Percentiles rank a stretch among this genome's conserved stretches.
These are phyloP conservation scores for Funneliformis mosseae DNA, from an alignment of 192 early-diverging fungal species.

Conservation along the genomic window DNA sequence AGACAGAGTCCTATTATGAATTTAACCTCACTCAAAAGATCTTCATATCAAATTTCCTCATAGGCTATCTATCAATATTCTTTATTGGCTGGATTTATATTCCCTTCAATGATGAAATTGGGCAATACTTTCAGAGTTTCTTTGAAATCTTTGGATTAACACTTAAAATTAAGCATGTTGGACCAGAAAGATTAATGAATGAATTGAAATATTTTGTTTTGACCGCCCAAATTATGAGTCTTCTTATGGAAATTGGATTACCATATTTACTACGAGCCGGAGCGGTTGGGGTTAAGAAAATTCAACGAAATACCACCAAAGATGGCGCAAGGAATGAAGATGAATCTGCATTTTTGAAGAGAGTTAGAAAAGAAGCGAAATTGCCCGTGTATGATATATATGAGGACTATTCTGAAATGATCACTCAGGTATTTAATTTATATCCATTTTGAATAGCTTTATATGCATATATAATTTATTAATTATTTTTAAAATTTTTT, in stretches of 20 bases:
- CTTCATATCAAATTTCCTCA: constrained; percentile 84
- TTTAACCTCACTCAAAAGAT: constrained; percentile 78
- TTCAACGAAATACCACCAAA: constrained; percentile 5
- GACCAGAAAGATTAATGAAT: constrained; percentile 56
- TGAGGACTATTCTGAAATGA: constrained; percentile 91
- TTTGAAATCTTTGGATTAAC: constrained; percentile 35
- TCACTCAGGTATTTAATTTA: constrained; percentile 65
- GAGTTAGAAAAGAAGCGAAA: constrained; percentile 58
- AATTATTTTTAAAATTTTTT: background rate
- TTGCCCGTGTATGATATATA: constrained; percentile 82
- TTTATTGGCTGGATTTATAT: constrained; percentile 89
- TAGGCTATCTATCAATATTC: constrained; percentile 82
- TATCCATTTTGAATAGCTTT: background rate
- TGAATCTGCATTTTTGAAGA: constrained; percentile 53
- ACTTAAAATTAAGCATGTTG: constrained; percentile 49
- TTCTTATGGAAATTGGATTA: constrained; percentile 72
- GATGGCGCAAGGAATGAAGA: constrained; percentile 37
- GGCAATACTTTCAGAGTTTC: constrained; percentile 50
- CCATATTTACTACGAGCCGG: constrained; percentile 63
- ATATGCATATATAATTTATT: background rate
- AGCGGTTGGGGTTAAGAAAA: constrained; percentile 42
- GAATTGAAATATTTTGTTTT: constrained; percentile 79
- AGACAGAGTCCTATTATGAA: constrained; percentile 69
- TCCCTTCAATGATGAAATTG: constrained; percentile 74
- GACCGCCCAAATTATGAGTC: constrained; percentile 80